Percentiles rank a stretch among this genome's conserved stretches.
Conservation (phyloP, 768 basidiomycete genomes). For the Chiua virens region DNA sequence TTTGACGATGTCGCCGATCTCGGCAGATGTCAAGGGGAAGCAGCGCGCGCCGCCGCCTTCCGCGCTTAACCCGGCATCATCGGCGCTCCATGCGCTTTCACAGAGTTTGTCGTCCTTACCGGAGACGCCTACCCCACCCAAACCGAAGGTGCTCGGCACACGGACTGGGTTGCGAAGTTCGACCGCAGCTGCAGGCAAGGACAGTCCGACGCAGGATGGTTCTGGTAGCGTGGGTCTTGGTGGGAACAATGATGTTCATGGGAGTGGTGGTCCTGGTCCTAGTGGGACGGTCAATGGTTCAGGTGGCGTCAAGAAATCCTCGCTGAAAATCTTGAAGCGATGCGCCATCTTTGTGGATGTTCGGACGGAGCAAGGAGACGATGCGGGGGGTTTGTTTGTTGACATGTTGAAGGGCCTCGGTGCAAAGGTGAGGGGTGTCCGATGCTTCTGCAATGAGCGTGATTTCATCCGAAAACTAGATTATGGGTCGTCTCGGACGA, state of each 20-base stretch:
- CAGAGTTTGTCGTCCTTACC: slow-evolving; percentile 59
- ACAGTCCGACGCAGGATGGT: slow-evolving; percentile 28
- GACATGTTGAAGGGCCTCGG: slow-evolving; percentile 82
- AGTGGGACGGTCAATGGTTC: slow-evolving; percentile 20
- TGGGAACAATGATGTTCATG: slow-evolving; percentile 17
- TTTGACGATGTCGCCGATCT: slow-evolving; percentile 12
- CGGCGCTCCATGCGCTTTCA: slow-evolving; percentile 58
- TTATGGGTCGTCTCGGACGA: slow-evolving; percentile 64
- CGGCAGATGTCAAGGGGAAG: slow-evolving; percentile 23
- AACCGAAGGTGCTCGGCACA: slow-evolving; percentile 44
- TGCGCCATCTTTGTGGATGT: slow-evolving; percentile 89
- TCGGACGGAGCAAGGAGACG: slow-evolving; percentile 67
- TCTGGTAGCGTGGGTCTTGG: slow-evolving; percentile 34
- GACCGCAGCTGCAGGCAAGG: slow-evolving; percentile 28
- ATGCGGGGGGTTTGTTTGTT: slow-evolving; percentile 77
- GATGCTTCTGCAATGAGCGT: background rate
- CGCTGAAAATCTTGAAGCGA: slow-evolving; percentile 60
- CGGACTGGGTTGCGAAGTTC: slow-evolving; percentile 47
- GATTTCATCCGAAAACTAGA: slow-evolving; percentile 36
- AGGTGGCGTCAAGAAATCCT: slow-evolving; percentile 28
- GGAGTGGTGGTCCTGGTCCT: slow-evolving; percentile 18
- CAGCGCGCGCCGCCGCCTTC: slow-evolving; percentile 15
- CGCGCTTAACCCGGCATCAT: slow-evolving; percentile 29
- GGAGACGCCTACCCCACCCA: slow-evolving; percentile 34
- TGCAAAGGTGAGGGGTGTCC: slow-evolving; percentile 59